Conservation (phyloP, 768 basidiomycete genomes). For the Lentinula aciculospora region DNA sequence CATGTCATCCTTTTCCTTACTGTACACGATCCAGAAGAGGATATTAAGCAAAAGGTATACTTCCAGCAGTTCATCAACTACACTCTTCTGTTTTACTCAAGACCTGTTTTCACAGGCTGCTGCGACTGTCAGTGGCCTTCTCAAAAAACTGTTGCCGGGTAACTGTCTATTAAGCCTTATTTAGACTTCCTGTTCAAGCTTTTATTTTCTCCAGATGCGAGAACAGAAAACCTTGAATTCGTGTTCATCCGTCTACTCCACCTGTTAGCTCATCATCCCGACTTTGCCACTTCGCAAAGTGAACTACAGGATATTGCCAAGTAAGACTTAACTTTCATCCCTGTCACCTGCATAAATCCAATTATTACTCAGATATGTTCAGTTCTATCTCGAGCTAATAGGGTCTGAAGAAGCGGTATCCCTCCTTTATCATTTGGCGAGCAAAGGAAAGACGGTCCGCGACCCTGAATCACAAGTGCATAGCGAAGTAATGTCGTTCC, state of each 20-base stretch:
- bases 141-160: constrained; percentile 44
- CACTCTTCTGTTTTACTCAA: not conserved
- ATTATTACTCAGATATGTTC: constrained; percentile 64
- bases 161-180: not conserved
- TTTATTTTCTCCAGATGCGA: constrained; percentile 32
- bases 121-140: constrained; percentile 47
- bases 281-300: constrained; percentile 66
- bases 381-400: constrained; percentile 79
- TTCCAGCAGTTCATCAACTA: not conserved
- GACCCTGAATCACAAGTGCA: constrained; percentile 64
- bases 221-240: constrained; percentile 69
- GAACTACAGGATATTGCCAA: constrained; percentile 75
- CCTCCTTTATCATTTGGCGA: constrained; percentile 76
- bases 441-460: constrained; percentile 81
- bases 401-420: constrained; percentile 78
- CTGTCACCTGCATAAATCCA: constrained; percentile 1
- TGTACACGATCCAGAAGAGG: constrained; percentile 86
- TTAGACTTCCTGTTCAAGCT: not conserved
- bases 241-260: constrained; percentile 85
- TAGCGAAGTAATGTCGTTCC: constrained; percentile 51
- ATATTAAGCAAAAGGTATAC: constrained; percentile 61
- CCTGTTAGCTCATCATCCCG: constrained; percentile 90
- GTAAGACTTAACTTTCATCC: constrained; percentile 35
- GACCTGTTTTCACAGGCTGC: constrained; percentile 36
- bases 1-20: constrained; percentile 85